Evolutionary conservation across 805 yeast species (phyloP).

Genomic region (Tetrapisispora nanseiensis): DNA sequence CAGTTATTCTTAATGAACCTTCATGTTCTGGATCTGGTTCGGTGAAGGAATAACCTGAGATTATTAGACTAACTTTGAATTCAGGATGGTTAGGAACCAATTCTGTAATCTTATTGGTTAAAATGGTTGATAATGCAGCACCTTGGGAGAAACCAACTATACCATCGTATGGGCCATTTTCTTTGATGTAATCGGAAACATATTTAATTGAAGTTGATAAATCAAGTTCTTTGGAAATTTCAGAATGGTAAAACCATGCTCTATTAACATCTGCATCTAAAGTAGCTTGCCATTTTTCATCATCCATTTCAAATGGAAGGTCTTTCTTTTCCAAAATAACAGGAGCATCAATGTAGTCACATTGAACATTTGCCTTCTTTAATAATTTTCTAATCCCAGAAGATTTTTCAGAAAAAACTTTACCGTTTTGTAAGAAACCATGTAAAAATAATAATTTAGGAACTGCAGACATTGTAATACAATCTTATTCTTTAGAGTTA

Average conservation of each 20-base stretch:
- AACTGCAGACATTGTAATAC: slow-evolving; percentile 14
- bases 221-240: slow-evolving; percentile 37
- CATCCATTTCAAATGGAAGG: slow-evolving; percentile 58
- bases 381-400: slow-evolving; percentile 79
- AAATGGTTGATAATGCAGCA: slow-evolving; percentile 71
- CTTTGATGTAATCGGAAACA: slow-evolving; percentile 41
- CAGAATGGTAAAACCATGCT: slow-evolving; percentile 72
- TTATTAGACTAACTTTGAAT: slow-evolving; percentile 65
- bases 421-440: slow-evolving; percentile 81
- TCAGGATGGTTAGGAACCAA: slow-evolving; percentile 38
- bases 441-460: slow-evolving; percentile 72
- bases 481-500: no score
- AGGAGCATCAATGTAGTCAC: slow-evolving; percentile 77
- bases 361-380: slow-evolving; percentile 52
- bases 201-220: slow-evolving; percentile 43
- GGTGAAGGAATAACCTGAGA: slow-evolving; percentile 54
- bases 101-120: slow-evolving; percentile 49
- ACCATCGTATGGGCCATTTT: slow-evolving; percentile 80
- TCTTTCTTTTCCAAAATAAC: slow-evolving; percentile 53
- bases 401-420: slow-evolving; percentile 77
- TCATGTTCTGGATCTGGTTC: slow-evolving; percentile 31
- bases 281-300: slow-evolving; percentile 40
- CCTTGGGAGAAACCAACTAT: slow-evolving; percentile 91
- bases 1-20: slow-evolving; percentile 30
- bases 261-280: slow-evolving; percentile 37